Conservation (phyloP, 139 green algal species). For the Volvox africanus region DNA sequence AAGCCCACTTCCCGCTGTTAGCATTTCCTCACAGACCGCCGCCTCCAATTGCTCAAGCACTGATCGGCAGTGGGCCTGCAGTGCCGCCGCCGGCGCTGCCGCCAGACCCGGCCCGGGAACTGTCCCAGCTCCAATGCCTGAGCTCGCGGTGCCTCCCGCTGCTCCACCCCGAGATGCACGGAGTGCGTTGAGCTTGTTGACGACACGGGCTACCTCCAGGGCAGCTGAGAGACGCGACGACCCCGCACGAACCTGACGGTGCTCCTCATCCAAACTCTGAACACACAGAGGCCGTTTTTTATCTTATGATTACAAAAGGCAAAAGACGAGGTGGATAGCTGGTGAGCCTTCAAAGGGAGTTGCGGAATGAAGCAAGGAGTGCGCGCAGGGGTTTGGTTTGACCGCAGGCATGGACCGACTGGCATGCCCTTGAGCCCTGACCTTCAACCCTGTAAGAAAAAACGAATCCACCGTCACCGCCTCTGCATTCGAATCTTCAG, state of each 20-base stretch:
- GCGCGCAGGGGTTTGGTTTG: no score
- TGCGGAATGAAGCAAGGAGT: no score
- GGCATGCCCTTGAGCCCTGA: no score
- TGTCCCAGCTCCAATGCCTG: no score
- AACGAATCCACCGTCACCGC: no score
- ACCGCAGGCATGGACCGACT: no score
- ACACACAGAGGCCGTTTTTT: neutral
- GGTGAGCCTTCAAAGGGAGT: no score
- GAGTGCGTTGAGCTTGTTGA: neutral
- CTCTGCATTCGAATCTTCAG: no score
- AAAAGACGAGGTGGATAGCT: no score
- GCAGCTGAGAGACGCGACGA: neutral
- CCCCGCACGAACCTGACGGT: neutral
- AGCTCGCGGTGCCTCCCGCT: neutral
- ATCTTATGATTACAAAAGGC: no score
- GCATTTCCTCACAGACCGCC: slow-evolving; percentile 3
- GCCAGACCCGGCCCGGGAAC: no score
- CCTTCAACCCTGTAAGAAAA: no score
- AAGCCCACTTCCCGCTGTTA: neutral
- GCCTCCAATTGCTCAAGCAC: slow-evolving; percentile 17
- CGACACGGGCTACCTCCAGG: neutral
- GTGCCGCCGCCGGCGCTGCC: neutral
- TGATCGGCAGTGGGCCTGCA: slow-evolving; percentile 20
- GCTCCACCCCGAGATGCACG: neutral
- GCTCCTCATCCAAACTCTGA: slow-evolving; percentile 35